Conservation (phyloP, 2,329 filamentous ascomycete species). For the Trichoderma gracile region DNA sequence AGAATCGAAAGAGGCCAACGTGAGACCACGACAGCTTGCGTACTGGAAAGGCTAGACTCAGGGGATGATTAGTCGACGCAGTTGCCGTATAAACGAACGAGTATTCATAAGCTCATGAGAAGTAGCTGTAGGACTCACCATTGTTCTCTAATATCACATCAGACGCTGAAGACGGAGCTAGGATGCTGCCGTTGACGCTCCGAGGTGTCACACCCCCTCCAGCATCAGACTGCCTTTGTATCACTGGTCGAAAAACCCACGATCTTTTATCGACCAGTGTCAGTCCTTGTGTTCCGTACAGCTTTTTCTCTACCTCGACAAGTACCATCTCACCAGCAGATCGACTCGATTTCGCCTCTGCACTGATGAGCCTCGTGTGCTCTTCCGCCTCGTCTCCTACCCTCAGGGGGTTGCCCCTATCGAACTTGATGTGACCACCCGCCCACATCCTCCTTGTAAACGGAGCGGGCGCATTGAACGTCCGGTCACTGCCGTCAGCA, state of each 20-base stretch:
- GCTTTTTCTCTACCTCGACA: slow-evolving; percentile 63
- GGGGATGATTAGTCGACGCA: neutral
- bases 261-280: slow-evolving; percentile 57
- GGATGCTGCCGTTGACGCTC: slow-evolving; percentile 25
- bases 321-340: slow-evolving; percentile 63
- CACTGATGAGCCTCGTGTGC: slow-evolving; percentile 55
- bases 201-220: neutral
- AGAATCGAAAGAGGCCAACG: slow-evolving; percentile 72
- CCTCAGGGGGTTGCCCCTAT: slow-evolving; percentile 38
- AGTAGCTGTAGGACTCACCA: slow-evolving; percentile 26
- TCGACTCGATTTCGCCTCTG: slow-evolving; percentile 55
- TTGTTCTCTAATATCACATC: slow-evolving; percentile 30
- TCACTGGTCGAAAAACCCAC: slow-evolving; percentile 48
- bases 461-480: slow-evolving; percentile 59
- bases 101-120: neutral
- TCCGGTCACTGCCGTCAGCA: slow-evolving; percentile 59
- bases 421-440: slow-evolving; percentile 54
- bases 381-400: slow-evolving; percentile 60
- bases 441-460: slow-evolving; percentile 70
- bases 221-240: slow-evolving; percentile 28
- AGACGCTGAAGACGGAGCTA: slow-evolving; percentile 28
- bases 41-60: slow-evolving; percentile 25
- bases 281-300: slow-evolving; percentile 52
- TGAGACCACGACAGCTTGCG: slow-evolving; percentile 48
- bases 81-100: neutral